Evolutionary conservation across 78 protist genomes (phyloP).

Genomic region (Fonticula alba): DNA sequence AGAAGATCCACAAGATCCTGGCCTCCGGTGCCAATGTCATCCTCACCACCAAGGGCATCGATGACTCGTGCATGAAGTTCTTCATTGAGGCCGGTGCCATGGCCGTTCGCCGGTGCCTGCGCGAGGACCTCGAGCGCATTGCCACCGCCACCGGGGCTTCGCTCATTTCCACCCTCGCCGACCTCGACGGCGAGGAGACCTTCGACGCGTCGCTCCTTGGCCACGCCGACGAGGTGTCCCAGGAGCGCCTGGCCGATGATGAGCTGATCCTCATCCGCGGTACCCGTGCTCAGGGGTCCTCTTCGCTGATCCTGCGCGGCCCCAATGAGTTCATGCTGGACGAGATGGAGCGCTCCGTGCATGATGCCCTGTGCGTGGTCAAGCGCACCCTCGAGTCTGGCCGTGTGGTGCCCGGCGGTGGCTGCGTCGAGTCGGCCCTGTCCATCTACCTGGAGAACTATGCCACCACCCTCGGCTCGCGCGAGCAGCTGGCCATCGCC

Average conservation of each 20-base stretch:
- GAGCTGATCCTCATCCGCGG: constrained; percentile 51
- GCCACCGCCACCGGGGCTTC: constrained; percentile 89
- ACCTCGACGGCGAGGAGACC: constrained; percentile 84
- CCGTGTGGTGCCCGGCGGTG: constrained; percentile 77
- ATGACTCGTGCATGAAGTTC: constrained; percentile 75
- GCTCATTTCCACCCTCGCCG: constrained; percentile 53
- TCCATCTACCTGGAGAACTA: constrained; percentile 81
- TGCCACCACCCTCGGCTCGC: constrained; percentile 68
- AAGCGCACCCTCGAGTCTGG: constrained; percentile 74
- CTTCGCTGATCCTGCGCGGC: constrained; percentile 89
- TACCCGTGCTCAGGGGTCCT: background rate
- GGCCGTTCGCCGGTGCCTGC: constrained; percentile 76
- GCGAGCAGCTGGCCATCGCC: constrained; percentile 92
- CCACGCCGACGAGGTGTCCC: constrained; percentile 35
- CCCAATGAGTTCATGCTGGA: constrained; percentile 70
- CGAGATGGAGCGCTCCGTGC: constrained; percentile 86
- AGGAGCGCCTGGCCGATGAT: constrained; percentile 80
- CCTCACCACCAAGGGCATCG: constrained; percentile 92
- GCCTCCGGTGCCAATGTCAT: constrained; percentile 95
- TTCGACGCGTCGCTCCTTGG: constrained; percentile 72
- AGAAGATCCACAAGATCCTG: constrained; percentile 65
- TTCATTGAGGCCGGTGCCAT: constrained; percentile 84
- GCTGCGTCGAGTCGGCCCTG: constrained; percentile 96
- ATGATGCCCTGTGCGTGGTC: constrained; percentile 94
- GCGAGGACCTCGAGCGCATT: constrained; percentile 80